Evolutionary conservation across 371 early-diverging fungal genomes (phyloP).

Genomic region (Catenaria anguillulae): DNA sequence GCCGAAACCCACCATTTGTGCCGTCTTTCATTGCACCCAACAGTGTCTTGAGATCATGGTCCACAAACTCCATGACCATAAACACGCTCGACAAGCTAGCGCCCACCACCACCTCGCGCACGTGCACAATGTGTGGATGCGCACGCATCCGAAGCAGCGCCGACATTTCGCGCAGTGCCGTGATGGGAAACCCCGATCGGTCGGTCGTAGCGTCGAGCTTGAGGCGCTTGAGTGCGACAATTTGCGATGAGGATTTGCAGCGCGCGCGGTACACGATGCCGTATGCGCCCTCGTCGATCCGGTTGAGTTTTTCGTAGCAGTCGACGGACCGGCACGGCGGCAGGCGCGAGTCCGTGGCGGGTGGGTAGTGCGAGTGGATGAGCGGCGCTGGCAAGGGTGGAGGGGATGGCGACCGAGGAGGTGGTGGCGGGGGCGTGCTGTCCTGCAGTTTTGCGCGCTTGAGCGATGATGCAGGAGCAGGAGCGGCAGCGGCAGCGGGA

Average conservation of each 20-base stretch:
- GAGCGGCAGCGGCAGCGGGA: too few relatives aligned
- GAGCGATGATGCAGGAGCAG: too few relatives aligned
- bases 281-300: conserved; percentile 98
- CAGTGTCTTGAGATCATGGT: conserved; percentile 81
- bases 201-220: conserved; percentile 89
- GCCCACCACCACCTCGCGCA: conserved; percentile 80
- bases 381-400: too few relatives aligned
- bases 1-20: conserved; percentile 54
- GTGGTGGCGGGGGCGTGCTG: too few relatives aligned
- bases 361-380: too few relatives aligned
- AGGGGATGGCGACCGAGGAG: too few relatives aligned
- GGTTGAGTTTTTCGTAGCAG: conserved; percentile 76
- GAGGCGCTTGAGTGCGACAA: conserved; percentile 96
- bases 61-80: conserved; percentile 94
- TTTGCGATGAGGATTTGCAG: conserved; percentile 74
- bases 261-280: conserved; percentile 96
- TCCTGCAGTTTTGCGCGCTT: too few relatives aligned
- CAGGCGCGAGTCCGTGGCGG: too few relatives aligned
- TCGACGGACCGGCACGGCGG: conserved; percentile 61
- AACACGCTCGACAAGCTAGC: conserved; percentile 62
- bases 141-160: conserved; percentile 59
- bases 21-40: conserved; percentile 65
- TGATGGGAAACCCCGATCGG: conserved; percentile 89
- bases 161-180: conserved; percentile 80
- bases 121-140: conserved; percentile 90